Evolutionary conservation across 768 basidiomycete genomes (phyloP).

Genomic region (Auricularia heimuer): DNA sequence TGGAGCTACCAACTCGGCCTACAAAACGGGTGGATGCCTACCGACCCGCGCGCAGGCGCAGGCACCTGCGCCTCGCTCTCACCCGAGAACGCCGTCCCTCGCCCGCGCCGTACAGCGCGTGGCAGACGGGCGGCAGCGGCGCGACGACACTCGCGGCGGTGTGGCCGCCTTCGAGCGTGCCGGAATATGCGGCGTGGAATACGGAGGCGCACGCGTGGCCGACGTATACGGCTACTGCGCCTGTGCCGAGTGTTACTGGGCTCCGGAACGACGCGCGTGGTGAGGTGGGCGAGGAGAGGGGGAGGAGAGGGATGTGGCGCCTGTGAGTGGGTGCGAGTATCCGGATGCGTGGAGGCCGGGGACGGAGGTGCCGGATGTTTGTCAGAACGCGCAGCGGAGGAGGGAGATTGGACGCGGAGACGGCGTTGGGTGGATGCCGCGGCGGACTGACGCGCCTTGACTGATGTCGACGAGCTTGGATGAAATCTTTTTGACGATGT

Average conservation of each 20-base stretch:
- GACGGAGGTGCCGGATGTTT: background rate
- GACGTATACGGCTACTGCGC: constrained; percentile 61
- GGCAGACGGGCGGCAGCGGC: constrained; percentile 72
- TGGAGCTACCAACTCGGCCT: constrained; percentile 95
- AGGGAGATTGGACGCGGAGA: too few relatives aligned
- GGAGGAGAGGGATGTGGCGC: constrained; percentile 51
- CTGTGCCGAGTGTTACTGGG: constrained; percentile 53
- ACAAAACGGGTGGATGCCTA: constrained; percentile 87
- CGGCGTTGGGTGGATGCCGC: too few relatives aligned
- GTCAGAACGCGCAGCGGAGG: too few relatives aligned
- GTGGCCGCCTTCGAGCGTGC: constrained; percentile 26
- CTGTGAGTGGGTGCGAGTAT: constrained; percentile 67
- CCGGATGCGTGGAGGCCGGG: constrained; percentile 61
- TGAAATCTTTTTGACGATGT: too few relatives aligned
- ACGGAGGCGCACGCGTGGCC: constrained; percentile 28
- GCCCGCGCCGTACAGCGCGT: constrained; percentile 46
- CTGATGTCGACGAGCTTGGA: too few relatives aligned
- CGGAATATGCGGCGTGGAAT: constrained; percentile 59
- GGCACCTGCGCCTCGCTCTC: constrained; percentile 54
- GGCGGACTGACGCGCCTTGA: too few relatives aligned
- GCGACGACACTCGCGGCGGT: constrained; percentile 56
- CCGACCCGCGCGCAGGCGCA: constrained; percentile 66
- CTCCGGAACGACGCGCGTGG: constrained; percentile 25
- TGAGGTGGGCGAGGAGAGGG: constrained; percentile 72
- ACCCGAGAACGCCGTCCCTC: constrained; percentile 35